phyloP scores from a whole-genome alignment of 2,329 filamentous ascomycete genomes.

The Exutisphaerella laricina region DNA sequence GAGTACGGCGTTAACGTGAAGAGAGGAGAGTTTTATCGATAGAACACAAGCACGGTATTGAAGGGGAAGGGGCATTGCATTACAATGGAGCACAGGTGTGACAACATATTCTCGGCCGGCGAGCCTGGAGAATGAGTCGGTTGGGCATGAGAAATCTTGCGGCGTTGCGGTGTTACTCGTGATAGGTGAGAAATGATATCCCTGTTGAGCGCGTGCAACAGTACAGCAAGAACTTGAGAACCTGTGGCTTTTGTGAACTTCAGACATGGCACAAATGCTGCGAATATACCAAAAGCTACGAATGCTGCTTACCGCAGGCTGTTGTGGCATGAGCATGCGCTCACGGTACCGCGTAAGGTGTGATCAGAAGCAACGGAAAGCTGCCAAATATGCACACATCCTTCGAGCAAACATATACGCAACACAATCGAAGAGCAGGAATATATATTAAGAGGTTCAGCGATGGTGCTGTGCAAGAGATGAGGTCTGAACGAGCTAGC shows the following conservation, averaged over 20 bases:
- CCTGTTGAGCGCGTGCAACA: neutral
- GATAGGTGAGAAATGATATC: neutral
- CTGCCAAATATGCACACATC: no score
- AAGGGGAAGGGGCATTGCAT: constrained; percentile 6
- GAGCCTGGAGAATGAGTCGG: constrained; percentile 19
- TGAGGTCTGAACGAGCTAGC: no score
- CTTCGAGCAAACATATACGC: no score
- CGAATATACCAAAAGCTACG: no score
- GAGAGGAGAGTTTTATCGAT: constrained; percentile 94
- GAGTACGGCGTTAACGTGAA: constrained; percentile 98
- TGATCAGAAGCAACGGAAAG: no score
- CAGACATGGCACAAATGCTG: no score
- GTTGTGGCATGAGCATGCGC: no score
- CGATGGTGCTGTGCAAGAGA: no score
- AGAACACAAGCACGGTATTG: constrained; percentile 22
- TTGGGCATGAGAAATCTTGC: neutral
- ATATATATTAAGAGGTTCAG: no score
- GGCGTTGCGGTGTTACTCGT: constrained; percentile 1
- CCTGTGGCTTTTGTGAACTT: neutral
- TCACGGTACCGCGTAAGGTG: no score
- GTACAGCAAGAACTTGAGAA: neutral
- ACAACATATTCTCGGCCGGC: constrained; percentile 17
- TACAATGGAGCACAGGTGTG: constrained; percentile 4
- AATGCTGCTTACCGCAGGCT: no score
- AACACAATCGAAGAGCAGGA: no score